Percentiles rank a stretch among this genome's conserved stretches.
Evolutionary conservation across 306 rosid genomes (phyloP).

Genomic region (Citrullus mucosospermus): DNA sequence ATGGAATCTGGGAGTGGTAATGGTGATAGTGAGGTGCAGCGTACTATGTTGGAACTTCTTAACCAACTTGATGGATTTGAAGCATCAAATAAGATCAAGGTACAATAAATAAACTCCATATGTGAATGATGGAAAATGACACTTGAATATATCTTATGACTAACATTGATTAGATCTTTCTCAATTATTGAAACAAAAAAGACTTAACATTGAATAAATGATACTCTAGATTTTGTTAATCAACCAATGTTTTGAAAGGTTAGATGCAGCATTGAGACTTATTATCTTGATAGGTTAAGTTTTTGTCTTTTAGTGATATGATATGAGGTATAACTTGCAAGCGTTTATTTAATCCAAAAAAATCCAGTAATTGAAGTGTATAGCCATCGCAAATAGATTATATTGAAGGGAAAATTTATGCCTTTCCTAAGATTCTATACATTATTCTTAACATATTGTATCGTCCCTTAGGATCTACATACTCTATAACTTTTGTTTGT

Average conservation of each 20-base stretch:
- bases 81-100: slow-evolving; percentile 99
- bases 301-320: not conserved
- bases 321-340: not conserved
- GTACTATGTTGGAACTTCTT: slow-evolving; percentile 98
- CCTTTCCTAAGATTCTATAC: not conserved
- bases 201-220: not conserved
- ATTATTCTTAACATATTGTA: not conserved
- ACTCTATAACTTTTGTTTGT: not conserved
- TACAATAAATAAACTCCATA: slow-evolving; percentile 8
- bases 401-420: not conserved
- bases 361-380: not conserved
- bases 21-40: slow-evolving; percentile 98
- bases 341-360: not conserved
- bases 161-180: not conserved
- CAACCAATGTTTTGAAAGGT: not conserved
- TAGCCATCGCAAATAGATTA: not conserved
- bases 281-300: not conserved
- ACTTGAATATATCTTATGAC: not conserved
- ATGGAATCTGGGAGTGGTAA: slow-evolving; percentile 99
- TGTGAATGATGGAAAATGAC: not conserved
- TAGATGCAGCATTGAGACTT: not conserved
- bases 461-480: not conserved
- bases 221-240: not conserved
- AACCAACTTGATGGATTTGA: slow-evolving; percentile 99
- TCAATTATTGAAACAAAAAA: not conserved